These are phyloP conservation scores for Cyberlindnera amylophila DNA, from an alignment of 805 yeast genomes.

Conservation along the genomic window DNA sequence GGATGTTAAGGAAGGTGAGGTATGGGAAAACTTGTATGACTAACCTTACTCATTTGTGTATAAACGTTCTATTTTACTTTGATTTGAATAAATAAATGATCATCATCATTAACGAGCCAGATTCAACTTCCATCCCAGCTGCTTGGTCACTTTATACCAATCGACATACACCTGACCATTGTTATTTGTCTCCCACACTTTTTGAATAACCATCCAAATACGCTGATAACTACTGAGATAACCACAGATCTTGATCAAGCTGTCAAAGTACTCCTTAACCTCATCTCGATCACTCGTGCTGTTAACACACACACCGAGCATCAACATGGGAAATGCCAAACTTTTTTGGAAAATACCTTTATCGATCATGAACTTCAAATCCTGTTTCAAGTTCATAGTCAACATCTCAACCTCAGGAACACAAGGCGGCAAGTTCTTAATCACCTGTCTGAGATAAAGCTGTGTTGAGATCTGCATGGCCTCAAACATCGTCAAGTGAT, in stretches of 20 bases:
- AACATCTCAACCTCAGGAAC: conserved; percentile 50
- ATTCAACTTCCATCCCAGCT: conserved; percentile 37
- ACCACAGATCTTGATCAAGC: conserved; percentile 28
- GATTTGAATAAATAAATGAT: no score
- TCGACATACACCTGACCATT: conserved; percentile 35
- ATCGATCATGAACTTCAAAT: conserved; percentile 48
- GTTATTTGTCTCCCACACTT: conserved; percentile 36
- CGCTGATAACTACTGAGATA: conserved; percentile 33
- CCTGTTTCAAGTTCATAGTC: conserved; percentile 43
- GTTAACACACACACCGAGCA: conserved; percentile 33
- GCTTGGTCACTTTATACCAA: conserved; percentile 38
- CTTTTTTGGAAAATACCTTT: conserved; percentile 45
- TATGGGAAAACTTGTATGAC: not conserved
- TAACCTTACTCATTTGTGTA: not conserved
- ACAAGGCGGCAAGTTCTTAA: conserved; percentile 47
- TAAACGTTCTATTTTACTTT: no score
- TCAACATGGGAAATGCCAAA: conserved; percentile 38
- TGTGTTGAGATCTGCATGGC: conserved; percentile 52
- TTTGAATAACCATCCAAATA: conserved; percentile 35
- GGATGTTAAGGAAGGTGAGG: conserved; percentile 7
- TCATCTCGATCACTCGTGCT: conserved; percentile 22
- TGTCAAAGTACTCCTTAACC: conserved; percentile 27
- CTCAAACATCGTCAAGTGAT: conserved; percentile 57
- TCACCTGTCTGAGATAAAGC: conserved; percentile 51
- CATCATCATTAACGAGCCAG: conserved; percentile 23